Conservation (phyloP, 768 basidiomycete genomes). For the Hirschioporus abietinus region DNA sequence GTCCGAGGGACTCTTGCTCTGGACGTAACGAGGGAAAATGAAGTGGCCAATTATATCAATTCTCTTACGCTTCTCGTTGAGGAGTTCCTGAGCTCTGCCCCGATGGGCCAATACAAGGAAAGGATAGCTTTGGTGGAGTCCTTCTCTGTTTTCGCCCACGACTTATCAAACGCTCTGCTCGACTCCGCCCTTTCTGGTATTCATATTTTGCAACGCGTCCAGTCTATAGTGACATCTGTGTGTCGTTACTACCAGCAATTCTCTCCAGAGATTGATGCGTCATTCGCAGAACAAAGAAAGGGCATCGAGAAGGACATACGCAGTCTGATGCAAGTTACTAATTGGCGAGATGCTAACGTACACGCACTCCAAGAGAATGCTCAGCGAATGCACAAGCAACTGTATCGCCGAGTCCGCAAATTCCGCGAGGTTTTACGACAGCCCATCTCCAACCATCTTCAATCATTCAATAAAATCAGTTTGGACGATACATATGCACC, state of each 20-base stretch:
- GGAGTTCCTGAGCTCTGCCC: slow-evolving; percentile 65
- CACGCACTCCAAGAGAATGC: slow-evolving; percentile 91
- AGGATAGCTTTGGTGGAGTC: slow-evolving; percentile 64
- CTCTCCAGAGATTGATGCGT: slow-evolving; percentile 35
- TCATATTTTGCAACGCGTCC: slow-evolving; percentile 38
- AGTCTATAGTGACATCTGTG: slow-evolving; percentile 56
- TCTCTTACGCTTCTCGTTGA: slow-evolving; percentile 74
- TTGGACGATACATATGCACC: background rate
- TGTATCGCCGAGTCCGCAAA: slow-evolving; percentile 87
- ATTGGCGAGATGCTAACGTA: slow-evolving; percentile 97
- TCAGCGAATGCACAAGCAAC: slow-evolving; percentile 80
- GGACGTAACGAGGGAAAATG: slow-evolving; percentile 30
- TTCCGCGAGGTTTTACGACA: slow-evolving; percentile 87
- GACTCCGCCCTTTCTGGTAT: slow-evolving; percentile 20
- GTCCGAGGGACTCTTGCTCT: slow-evolving; percentile 56
- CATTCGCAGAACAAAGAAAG: slow-evolving; percentile 51
- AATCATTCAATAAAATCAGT: background rate
- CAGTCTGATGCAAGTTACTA: slow-evolving; percentile 88
- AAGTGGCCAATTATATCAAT: slow-evolving; percentile 48
- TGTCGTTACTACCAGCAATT: slow-evolving; percentile 62
- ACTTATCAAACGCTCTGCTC: slow-evolving; percentile 29
- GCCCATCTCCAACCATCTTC: slow-evolving; percentile 46
- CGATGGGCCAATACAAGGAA: slow-evolving; percentile 78
- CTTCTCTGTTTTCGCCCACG: slow-evolving; percentile 51
- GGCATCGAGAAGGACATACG: slow-evolving; percentile 74